These are phyloP conservation scores for Jaapia argillacea DNA, from an alignment of 768 basidiomycete genomes.

Conservation along the genomic window DNA sequence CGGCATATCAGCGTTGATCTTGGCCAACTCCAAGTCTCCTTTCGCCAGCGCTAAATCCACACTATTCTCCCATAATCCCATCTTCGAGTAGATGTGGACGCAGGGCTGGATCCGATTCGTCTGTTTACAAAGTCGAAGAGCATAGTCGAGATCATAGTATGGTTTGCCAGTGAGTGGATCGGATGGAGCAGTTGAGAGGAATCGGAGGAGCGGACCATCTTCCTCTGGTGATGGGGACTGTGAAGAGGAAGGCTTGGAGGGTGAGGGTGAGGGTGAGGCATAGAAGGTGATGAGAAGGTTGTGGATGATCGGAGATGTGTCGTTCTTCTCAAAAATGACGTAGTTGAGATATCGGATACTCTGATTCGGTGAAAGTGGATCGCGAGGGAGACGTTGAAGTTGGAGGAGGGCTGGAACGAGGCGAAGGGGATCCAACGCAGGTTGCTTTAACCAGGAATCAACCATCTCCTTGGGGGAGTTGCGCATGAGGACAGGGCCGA, in stretches of 20 bases:
- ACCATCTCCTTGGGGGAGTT: conserved; percentile 84
- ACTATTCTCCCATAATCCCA: conserved; percentile 94
- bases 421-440: conserved; percentile 68
- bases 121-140: conserved; percentile 83
- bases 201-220: conserved; percentile 71
- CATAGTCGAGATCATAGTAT: conserved; percentile 96
- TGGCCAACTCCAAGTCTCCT: conserved; percentile 92
- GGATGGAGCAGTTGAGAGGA: conserved; percentile 72
- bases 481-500: conserved; percentile 79
- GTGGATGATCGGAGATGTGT: conserved; percentile 80
- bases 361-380: conserved; percentile 72
- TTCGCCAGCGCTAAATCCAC: conserved; percentile 92
- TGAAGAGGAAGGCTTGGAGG: conserved; percentile 34
- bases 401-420: conserved; percentile 86
- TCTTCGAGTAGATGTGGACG: conserved; percentile 94
- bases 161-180: conserved; percentile 80
- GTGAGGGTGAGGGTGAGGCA: conserved; percentile 37
- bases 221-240: conserved; percentile 34
- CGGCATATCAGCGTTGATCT: conserved; percentile 90
- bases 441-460: conserved; percentile 85
- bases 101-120: conserved; percentile 77
- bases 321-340: conserved; percentile 71
- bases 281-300: conserved; percentile 90
- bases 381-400: conserved; percentile 61
- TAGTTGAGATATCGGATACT: conserved; percentile 85